A percentile compares a stretch with the other conserved stretches of the same genome.
Evolutionary conservation across 2,329 filamentous ascomycete genomes (phyloP).

Genomic region (Talaromyces marneffei): DNA sequence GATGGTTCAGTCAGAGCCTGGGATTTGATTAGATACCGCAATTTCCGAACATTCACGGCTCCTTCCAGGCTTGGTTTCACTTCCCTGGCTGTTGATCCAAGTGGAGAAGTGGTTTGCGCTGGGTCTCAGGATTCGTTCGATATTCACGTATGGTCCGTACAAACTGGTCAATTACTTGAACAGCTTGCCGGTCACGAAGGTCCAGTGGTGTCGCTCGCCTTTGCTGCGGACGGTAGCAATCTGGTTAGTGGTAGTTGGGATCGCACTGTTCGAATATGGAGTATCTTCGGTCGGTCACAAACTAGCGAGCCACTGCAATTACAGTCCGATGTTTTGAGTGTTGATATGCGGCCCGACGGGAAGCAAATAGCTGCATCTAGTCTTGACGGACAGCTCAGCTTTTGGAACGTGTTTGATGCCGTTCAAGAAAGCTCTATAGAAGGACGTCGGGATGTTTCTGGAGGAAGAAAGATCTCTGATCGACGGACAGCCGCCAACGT

Average conservation of each 20-base stretch:
- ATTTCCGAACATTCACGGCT: constrained; percentile 95
- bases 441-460: constrained; percentile 84
- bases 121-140: constrained; percentile 95
- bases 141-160: constrained; percentile 97
- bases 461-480: constrained; percentile 81
- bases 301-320: constrained; percentile 91
- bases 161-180: constrained; percentile 92
- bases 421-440: constrained; percentile 82
- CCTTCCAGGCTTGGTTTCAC: constrained; percentile 88
- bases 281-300: constrained; percentile 86
- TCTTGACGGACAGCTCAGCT: constrained; percentile 86
- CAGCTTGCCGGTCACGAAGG: constrained; percentile 88
- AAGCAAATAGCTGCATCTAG: constrained; percentile 87
- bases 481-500: constrained; percentile 86
- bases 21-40: constrained; percentile 92
- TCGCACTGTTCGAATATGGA: constrained; percentile 91
- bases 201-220: constrained; percentile 80
- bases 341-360: constrained; percentile 84
- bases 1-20: constrained; percentile 93
- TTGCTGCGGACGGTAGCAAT: constrained; percentile 76
- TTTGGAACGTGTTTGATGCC: constrained; percentile 88
- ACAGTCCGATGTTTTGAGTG: constrained; percentile 80
- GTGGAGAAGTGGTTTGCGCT: constrained; percentile 91
- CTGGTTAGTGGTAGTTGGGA: constrained; percentile 96
- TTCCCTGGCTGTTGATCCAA: constrained; percentile 91